A percentile compares a stretch with the other conserved stretches of the same genome.
phyloP scores from a whole-genome alignment of 768 basidiomycete genomes.

The Aureoboletus auriporus region DNA sequence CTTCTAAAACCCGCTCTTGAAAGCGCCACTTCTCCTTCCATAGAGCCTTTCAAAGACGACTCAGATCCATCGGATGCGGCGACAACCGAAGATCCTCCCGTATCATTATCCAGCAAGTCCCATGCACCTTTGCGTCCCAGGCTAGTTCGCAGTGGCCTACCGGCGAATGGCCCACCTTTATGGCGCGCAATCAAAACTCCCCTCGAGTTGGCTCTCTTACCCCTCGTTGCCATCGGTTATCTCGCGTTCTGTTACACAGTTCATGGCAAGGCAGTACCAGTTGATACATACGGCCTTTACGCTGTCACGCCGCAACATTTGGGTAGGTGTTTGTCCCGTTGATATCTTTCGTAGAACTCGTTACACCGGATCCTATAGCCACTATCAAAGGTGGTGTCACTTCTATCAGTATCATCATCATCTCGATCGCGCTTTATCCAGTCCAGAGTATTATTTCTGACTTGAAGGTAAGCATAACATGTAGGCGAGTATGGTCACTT shows the following conservation, averaged over 20 bases:
- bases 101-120: slow-evolving; percentile 2
- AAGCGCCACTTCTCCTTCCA: background rate
- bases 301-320: slow-evolving; percentile 17
- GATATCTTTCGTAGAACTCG: background rate
- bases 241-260: slow-evolving; percentile 27
- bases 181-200: slow-evolving; percentile 11
- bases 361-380: slow-evolving; percentile 8
- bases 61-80: background rate
- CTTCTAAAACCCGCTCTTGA: slow-evolving; percentile 3
- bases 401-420: slow-evolving; percentile 25
- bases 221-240: slow-evolving; percentile 25
- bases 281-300: slow-evolving; percentile 22
- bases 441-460: slow-evolving; percentile 14
- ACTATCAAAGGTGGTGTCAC: slow-evolving; percentile 27
- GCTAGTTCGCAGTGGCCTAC: background rate
- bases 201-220: slow-evolving; percentile 18
- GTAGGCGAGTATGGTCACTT: background rate
- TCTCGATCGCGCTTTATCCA: slow-evolving; percentile 26
- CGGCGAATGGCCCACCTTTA: background rate
- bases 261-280: slow-evolving; percentile 20
- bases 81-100: background rate
- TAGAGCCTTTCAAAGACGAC: background rate
- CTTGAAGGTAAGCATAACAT: slow-evolving; percentile 11
- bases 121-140: slow-evolving; percentile 7
- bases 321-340: slow-evolving; percentile 6